Conservation (phyloP, 2,329 filamentous ascomycete genomes). For the Fusarium sp. region DNA sequence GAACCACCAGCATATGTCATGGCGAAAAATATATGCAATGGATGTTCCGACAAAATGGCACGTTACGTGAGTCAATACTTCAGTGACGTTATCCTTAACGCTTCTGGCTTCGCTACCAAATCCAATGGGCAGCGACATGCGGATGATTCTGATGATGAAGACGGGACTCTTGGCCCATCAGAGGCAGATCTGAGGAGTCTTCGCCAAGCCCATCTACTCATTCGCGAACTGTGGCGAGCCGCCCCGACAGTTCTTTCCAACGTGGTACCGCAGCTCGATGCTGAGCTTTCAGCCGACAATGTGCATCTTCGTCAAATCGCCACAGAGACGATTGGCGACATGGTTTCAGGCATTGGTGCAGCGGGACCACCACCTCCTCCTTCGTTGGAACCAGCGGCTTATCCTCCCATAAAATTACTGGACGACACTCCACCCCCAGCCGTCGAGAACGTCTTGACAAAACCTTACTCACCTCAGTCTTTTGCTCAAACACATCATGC, state of each 20-base stretch:
- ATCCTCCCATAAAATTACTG: constrained; percentile 77
- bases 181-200: constrained; percentile 89
- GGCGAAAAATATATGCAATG: constrained; percentile 93
- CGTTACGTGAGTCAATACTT: constrained; percentile 96
- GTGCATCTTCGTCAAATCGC: constrained; percentile 86
- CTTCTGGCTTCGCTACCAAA: constrained; percentile 69
- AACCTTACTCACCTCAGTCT: constrained; percentile 86
- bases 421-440: constrained; percentile 61
- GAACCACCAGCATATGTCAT: constrained; percentile 95
- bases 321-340: constrained; percentile 93
- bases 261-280: constrained; percentile 92
- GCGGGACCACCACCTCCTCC: constrained; percentile 82
- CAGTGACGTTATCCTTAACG: constrained; percentile 93
- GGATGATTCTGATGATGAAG: constrained; percentile 73
- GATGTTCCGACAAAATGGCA: constrained; percentile 91
- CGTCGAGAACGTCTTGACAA: constrained; percentile 74
- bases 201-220: constrained; percentile 86
- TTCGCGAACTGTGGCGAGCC: constrained; percentile 93
- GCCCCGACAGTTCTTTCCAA: constrained; percentile 89
- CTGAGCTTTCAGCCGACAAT: constrained; percentile 91
- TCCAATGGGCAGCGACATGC: constrained; percentile 67
- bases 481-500: constrained; percentile 84
- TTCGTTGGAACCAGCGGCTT: constrained; percentile 81
- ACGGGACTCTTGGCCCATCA: constrained; percentile 69
- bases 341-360: constrained; percentile 92